A percentile compares a stretch with the other conserved stretches of the same genome.
phyloP scores from a whole-genome alignment of 1,284 basidiomycete genomes.

The Ceratobasidium sp. region DNA sequence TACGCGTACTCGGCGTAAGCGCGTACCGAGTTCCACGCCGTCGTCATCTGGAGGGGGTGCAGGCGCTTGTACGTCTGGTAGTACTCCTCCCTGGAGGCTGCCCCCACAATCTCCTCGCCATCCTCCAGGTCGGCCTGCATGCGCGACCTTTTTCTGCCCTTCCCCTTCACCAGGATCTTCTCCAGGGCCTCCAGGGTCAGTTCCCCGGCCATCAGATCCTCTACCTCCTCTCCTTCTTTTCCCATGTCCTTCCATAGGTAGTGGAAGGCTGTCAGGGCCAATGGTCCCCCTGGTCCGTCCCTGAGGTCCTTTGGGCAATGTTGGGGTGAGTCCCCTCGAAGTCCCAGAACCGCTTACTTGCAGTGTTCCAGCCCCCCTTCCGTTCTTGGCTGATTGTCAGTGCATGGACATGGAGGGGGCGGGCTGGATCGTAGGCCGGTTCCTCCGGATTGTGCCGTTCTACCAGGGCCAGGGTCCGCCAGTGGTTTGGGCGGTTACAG shows the following conservation, averaged over 20 bases:
- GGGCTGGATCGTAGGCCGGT: neutral
- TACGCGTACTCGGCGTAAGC: neutral
- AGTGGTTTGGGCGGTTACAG: neutral
- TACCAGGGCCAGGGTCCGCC: neutral
- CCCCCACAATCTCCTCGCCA: neutral
- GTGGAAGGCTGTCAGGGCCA: neutral
- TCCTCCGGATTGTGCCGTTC: neutral
- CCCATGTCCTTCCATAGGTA: too few species aligned
- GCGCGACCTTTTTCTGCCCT: neutral
- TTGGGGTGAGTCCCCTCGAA: neutral
- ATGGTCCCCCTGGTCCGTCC: neutral
- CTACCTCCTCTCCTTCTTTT: too few species aligned
- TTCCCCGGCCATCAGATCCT: too few species aligned
- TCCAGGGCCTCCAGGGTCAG: too few species aligned
- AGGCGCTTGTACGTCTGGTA: neutral
- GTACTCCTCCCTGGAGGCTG: neutral
- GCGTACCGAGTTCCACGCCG: neutral
- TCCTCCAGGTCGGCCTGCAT: neutral
- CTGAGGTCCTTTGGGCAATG: neutral
- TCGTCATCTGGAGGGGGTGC: neutral
- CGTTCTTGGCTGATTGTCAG: neutral
- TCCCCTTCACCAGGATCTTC: neutral
- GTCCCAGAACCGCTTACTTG: neutral
- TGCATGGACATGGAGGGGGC: neutral
- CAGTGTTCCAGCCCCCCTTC: neutral